These are phyloP conservation scores for Nemania sp. DNA, from an alignment of 2,329 filamentous ascomycete genomes.

Conservation along the genomic window DNA sequence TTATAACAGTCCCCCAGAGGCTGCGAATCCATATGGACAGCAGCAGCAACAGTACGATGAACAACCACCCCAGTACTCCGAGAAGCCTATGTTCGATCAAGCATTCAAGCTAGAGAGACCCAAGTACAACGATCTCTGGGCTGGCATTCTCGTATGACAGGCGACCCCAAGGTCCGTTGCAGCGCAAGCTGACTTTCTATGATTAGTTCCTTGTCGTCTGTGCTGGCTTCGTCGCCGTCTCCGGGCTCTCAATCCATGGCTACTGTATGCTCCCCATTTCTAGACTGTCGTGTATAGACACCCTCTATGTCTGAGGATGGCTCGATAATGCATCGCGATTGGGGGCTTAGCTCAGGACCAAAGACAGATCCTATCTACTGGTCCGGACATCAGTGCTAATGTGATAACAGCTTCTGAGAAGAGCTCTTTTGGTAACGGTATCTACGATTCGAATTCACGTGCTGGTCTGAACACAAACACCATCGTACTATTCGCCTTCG, in stretches of 20 bases:
- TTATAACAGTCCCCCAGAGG: conserved; percentile 29
- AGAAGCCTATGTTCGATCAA: conserved; percentile 71
- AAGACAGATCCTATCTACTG: not conserved
- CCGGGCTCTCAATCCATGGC: conserved; percentile 73
- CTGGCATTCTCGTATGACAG: conserved; percentile 70
- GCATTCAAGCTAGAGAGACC: conserved; percentile 80
- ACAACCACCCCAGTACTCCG: conserved; percentile 31
- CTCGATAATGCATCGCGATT: not conserved
- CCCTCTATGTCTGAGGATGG: not conserved
- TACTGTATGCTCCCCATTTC: conserved; percentile 56
- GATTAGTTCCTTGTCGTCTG: conserved; percentile 69
- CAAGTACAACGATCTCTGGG: conserved; percentile 93
- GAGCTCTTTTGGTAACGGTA: conserved; percentile 68
- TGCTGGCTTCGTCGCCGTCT: conserved; percentile 75
- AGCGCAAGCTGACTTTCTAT: conserved; percentile 7
- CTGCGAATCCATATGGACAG: conserved; percentile 26
- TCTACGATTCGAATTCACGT: conserved; percentile 70
- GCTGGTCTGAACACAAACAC: conserved; percentile 81
- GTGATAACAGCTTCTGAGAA: conserved; percentile 51
- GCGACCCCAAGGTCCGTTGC: not conserved
- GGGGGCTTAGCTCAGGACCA: conserved; percentile 1
- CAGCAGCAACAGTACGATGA: conserved; percentile 22
- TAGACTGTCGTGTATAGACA: not conserved
- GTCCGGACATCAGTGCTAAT: conserved; percentile 8
- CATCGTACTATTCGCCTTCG: conserved; percentile 81